Conservation (phyloP, 139 green algal species). For the Monoraphidium neglectum region DNA sequence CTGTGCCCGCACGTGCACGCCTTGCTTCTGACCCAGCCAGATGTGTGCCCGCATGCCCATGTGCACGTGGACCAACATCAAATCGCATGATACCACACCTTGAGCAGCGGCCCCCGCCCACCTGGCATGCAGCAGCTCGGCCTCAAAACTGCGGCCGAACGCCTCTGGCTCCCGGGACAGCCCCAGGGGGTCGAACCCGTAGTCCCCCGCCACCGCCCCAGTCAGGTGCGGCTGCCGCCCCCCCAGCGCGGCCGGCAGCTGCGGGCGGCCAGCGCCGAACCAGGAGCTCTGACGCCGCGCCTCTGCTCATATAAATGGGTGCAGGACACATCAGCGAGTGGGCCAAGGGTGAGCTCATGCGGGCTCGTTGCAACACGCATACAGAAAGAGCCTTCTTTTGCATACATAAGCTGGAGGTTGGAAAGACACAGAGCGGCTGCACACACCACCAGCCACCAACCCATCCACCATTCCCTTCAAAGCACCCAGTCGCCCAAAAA, state of each 20-base stretch:
- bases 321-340: too few species aligned
- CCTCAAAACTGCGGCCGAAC: constrained; percentile 41
- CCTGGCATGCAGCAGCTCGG: constrained; percentile 61
- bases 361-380: too few species aligned
- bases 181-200: constrained; percentile 67
- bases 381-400: too few species aligned
- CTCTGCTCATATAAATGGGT: not conserved
- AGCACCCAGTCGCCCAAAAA: too few species aligned
- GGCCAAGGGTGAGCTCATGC: too few species aligned
- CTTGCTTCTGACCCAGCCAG: too few species aligned
- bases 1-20: too few species aligned
- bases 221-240: constrained; percentile 38
- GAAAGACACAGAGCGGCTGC: too few species aligned
- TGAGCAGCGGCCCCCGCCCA: not conserved
- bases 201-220: constrained; percentile 53
- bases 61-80: not conserved
- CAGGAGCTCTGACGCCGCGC: constrained; percentile 22
- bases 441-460: too few species aligned
- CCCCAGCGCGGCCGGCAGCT: constrained; percentile 44
- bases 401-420: too few species aligned
- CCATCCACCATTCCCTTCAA: too few species aligned
- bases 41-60: too few species aligned
- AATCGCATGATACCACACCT: not conserved
- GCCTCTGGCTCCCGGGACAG: constrained; percentile 31
- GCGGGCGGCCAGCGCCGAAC: constrained; percentile 41